phyloP scores from a whole-genome alignment of 192 early-diverging fungal genomes.

The Coemansia sp. region DNA sequence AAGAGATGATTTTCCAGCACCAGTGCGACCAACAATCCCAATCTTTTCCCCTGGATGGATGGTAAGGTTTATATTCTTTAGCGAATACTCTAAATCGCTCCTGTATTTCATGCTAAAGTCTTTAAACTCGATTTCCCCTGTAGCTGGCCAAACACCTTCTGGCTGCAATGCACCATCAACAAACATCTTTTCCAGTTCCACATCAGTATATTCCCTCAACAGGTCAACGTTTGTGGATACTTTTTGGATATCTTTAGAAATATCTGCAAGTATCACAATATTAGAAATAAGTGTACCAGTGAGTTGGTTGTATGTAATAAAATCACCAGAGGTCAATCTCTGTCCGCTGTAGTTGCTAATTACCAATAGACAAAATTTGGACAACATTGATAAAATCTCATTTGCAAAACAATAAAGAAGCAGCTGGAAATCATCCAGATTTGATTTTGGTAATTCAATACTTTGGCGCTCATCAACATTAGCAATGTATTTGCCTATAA shows the following conservation, averaged over 20 bases:
- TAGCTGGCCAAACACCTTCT: slow-evolving; percentile 66
- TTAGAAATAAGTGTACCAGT: not conserved
- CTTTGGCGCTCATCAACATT: slow-evolving; percentile 64
- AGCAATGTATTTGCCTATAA: slow-evolving; percentile 56
- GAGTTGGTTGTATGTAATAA: slow-evolving; percentile 8
- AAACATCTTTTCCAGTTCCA: slow-evolving; percentile 39
- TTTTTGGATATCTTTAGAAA: slow-evolving; percentile 10
- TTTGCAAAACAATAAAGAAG: slow-evolving; percentile 31
- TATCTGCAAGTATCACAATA: slow-evolving; percentile 4
- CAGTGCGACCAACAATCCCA: slow-evolving; percentile 66
- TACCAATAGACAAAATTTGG: slow-evolving; percentile 13
- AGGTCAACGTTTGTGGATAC: slow-evolving; percentile 21
- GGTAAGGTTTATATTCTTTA: slow-evolving; percentile 32
- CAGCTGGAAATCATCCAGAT: slow-evolving; percentile 49
- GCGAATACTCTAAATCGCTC: slow-evolving; percentile 33
- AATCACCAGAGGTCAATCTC: slow-evolving; percentile 19
- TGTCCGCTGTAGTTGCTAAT: slow-evolving; percentile 36
- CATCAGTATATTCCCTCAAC: slow-evolving; percentile 28
- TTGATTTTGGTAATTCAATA: slow-evolving; percentile 59
- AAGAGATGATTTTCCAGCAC: slow-evolving; percentile 77
- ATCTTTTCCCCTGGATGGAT: slow-evolving; percentile 56
- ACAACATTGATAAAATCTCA: slow-evolving; percentile 16
- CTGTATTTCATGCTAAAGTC: slow-evolving; percentile 62
- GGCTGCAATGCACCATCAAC: slow-evolving; percentile 49
- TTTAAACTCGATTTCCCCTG: slow-evolving; percentile 60